These are phyloP conservation scores for Phalaenopsis aphrodite DNA, from an alignment of 106 monocot genomes.

Conservation along the genomic window DNA sequence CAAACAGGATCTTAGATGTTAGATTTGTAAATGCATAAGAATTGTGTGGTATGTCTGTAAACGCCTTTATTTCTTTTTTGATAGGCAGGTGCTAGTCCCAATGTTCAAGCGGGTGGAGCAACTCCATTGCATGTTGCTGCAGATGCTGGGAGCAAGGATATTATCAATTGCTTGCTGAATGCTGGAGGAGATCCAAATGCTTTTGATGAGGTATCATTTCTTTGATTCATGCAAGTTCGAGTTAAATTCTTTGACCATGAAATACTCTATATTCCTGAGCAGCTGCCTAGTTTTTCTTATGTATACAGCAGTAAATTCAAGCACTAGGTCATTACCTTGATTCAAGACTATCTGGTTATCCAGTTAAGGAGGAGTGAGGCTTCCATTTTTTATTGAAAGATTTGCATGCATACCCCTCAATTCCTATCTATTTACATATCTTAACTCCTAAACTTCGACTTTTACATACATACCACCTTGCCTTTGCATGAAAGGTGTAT, in stretches of 20 bases:
- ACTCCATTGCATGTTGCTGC: slow-evolving; percentile 91
- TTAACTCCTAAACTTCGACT: too few relatives aligned
- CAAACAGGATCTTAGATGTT: too few relatives aligned
- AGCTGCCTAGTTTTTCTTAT: not conserved
- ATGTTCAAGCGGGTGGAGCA: slow-evolving; percentile 76
- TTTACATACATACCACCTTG: too few relatives aligned
- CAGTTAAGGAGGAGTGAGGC: not conserved
- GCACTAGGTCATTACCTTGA: not conserved
- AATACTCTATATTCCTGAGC: not conserved
- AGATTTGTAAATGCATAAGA: too few relatives aligned
- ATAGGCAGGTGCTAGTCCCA: slow-evolving; percentile 78
- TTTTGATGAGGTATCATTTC: slow-evolving; percentile 54
- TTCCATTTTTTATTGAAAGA: too few relatives aligned
- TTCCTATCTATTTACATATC: too few relatives aligned
- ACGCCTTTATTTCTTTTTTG: not conserved
- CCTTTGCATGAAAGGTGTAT: too few relatives aligned
- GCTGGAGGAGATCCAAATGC: slow-evolving; percentile 75
- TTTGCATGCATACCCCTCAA: too few relatives aligned
- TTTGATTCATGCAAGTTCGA: slow-evolving; percentile 3
- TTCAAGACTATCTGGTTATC: not conserved
- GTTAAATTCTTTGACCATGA: not conserved
- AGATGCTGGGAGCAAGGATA: slow-evolving; percentile 58
- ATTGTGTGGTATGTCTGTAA: too few relatives aligned
- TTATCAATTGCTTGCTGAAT: slow-evolving; percentile 67
- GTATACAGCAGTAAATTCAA: not conserved